Base-by-base conservation (phyloP, 2,329 filamentous ascomycete genomes). In the Sclerotiophoma versabilis region DNA sequence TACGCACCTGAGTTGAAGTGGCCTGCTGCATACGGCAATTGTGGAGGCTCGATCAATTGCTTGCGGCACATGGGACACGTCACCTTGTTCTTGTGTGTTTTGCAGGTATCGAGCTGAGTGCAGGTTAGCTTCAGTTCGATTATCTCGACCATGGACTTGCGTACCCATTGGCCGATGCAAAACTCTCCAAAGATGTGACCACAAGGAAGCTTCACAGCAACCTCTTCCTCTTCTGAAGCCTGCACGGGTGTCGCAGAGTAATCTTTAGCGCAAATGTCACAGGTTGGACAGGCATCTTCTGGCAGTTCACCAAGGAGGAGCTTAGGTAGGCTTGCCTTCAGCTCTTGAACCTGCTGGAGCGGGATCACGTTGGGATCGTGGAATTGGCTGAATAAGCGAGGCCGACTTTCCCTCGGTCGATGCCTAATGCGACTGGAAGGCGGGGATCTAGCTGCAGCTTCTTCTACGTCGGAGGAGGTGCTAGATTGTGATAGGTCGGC, bases 1-100 rank as follows among this genome's bases (percentile, higher is more conserved):
- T 26, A 29, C 12, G 11, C 20, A 7, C n/a, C 23, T 19, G 49
- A 38, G 27, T 57, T 54, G 17, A 64, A 43, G 32, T 59, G 44
- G 9, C 44, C 54, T 12, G 53, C 51, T 10, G 41, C 34, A 17
- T 55, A 59, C 32, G 56, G 60, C 17, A 53, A 41, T 15, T 25
- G 39, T 12, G 32, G 50, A 10, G 65, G 62, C 27, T 72, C 64
- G 22, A 73, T 61, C 32, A 75, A 60, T 12, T 66, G 53, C 51
- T 69, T 70, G 15, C 72, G 69, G 52, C 72, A 75, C 71, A 73
- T 74, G 6, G 72, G 72, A 55, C 72, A 75, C 1, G 71, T 72
- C 12, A 75, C 63, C 52, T 73, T 73, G 57, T 73, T 72, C 57
- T 72, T 75, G 57, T 73, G 65, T 27, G 49, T 66, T 51, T 64